A percentile compares a stretch with the other conserved stretches of the same genome.
Conservation (phyloP, 1,284 basidiomycete genomes). For the Omphalotus olearius region DNA sequence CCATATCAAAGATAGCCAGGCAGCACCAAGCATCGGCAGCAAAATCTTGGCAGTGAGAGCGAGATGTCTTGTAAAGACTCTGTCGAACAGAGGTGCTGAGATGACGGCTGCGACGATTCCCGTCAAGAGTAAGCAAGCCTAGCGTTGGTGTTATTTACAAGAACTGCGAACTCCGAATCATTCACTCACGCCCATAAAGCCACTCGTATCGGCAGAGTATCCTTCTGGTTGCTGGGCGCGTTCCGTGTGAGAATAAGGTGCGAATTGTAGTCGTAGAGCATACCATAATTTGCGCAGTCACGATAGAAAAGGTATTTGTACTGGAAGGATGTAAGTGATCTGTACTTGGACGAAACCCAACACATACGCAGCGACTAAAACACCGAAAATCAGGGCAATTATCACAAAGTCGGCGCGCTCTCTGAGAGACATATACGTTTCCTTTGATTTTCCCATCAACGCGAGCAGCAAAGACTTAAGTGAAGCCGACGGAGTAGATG, state of each 20-base stretch:
- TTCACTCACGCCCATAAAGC: constrained; percentile 53
- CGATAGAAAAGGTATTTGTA: constrained; percentile 51
- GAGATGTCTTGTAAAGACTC: constrained; percentile 68
- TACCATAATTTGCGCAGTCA: constrained; percentile 67
- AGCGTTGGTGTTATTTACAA: background rate
- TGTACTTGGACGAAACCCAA: background rate
- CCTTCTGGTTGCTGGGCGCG: constrained; percentile 59
- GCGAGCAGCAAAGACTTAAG: constrained; percentile 55
- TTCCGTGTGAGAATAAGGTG: constrained; percentile 5
- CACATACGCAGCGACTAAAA: constrained; percentile 58
- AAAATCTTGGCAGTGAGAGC: constrained; percentile 55
- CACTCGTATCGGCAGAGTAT: constrained; percentile 59
- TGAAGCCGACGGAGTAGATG: constrained; percentile 50
- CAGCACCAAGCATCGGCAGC: constrained; percentile 53
- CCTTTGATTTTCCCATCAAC: constrained; percentile 42
- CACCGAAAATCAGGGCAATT: constrained; percentile 54
- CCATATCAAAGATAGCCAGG: constrained; percentile 75
- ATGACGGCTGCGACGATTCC: constrained; percentile 64
- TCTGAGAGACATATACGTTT: constrained; percentile 52
- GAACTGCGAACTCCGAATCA: background rate
- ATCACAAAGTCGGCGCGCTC: constrained; percentile 70
- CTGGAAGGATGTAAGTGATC: constrained; percentile 22
- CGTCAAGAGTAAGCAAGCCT: constrained; percentile 53
- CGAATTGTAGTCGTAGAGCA: constrained; percentile 15
- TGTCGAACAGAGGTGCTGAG: constrained; percentile 72